Base-by-base conservation (phyloP, 2,329 filamentous ascomycete species). In the Thelonectria olida region DNA sequence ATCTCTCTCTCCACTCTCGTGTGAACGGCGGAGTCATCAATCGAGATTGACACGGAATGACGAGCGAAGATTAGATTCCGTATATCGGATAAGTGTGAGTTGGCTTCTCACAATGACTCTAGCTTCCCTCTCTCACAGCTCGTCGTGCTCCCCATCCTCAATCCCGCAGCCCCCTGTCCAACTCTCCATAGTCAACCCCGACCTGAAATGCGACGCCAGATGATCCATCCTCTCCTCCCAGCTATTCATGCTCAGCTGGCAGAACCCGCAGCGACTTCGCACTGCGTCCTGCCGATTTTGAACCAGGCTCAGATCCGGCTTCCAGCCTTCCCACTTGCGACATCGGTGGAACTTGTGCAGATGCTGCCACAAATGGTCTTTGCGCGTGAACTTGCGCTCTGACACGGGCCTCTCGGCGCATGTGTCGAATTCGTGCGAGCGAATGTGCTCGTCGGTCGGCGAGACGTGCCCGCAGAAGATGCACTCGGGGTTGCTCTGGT, bases 261-360 rank as follows among this genome's bases (percentile, higher is more conserved):
- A 75, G 52, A 75, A 75, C 4, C 73, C 74, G 53, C 74, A 75
- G 15, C 64, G 67, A 38, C 73, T 75, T 15, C 65, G 55, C 5
- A 74, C 41, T 1, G 45, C 56, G 28, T 73, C 73, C 47, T 76
- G 68, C 9, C 69, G 64, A 54, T 72, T 71, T 39, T 73, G 74
- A 5, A 79, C 66, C 41, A 76, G 58, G 27, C 70, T 68, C 23
- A 80, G 64, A 28, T 80, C 73, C 2, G 74, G 77, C 72, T 63
- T 86, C 84, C 85, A 88, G 75, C 78, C 77, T 4, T 72, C 78
- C 79, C 66, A 81, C 65, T 56, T 79, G 73, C 82, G 83, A 64
- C 78, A 81, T 1, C 74, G 73, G 55, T 81, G 79, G 36, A 81
- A 81, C 57, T 81, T 81, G 67, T 72, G 72, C n/a, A 78, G 57